Conservation (phyloP, 441 rosid genomes). For the Omphalea diandra region DNA sequence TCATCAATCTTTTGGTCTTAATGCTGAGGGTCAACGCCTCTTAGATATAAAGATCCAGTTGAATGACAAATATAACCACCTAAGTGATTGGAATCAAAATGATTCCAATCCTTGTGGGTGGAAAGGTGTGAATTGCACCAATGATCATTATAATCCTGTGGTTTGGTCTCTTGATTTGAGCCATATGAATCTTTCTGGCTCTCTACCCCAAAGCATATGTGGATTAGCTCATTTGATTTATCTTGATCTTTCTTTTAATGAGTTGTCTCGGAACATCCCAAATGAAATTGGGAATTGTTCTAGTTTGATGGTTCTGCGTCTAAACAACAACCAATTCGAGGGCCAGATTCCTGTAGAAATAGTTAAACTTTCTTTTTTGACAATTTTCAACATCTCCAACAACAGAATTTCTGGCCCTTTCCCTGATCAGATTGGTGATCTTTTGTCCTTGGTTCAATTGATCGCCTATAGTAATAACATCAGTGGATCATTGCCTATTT, state of each 20-base stretch:
- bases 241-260: conserved; percentile 76
- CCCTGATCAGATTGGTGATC: conserved; percentile 67
- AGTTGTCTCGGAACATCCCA: conserved; percentile 56
- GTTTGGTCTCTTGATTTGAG: conserved; percentile 61
- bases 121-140: conserved; percentile 71
- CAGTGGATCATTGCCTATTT: conserved; percentile 63
- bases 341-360: conserved; percentile 65
- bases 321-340: conserved; percentile 67
- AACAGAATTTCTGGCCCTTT: conserved; percentile 74
- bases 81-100: conserved; percentile 62
- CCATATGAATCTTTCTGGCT: conserved; percentile 67
- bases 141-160: conserved; percentile 36
- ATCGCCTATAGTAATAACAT: conserved; percentile 75
- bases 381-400: conserved; percentile 57
- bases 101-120: conserved; percentile 85
- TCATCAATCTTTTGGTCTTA: conserved; percentile 49
- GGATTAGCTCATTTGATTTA: conserved; percentile 50
- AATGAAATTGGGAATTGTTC: conserved; percentile 69
- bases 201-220: conserved; percentile 69
- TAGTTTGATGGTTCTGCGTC: conserved; percentile 48
- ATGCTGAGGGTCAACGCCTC: conserved; percentile 70
- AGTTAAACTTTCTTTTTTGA: conserved; percentile 48
- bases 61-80: conserved; percentile 41
- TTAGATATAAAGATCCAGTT: conserved; percentile 59
- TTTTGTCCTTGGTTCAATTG: conserved; percentile 61